Conservation (phyloP, 768 basidiomycete genomes). For the Cystofilobasidium macerans region DNA sequence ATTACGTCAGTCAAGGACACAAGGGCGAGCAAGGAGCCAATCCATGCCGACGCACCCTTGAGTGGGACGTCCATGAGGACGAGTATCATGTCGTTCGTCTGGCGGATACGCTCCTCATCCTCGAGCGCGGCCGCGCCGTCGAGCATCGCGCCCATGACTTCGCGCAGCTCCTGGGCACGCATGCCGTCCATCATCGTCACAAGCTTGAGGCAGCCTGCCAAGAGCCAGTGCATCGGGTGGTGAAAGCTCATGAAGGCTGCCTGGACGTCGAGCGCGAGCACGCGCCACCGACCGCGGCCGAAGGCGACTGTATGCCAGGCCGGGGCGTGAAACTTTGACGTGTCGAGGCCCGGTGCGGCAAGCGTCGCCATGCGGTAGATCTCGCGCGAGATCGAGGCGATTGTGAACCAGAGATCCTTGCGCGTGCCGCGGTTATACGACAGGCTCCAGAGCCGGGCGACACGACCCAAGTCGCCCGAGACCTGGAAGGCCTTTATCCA, state of each 20-base stretch:
- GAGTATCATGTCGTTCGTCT: slow-evolving; percentile 58
- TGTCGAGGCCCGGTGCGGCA: slow-evolving; percentile 28
- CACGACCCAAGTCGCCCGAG: slow-evolving; percentile 74
- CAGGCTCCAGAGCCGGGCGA: slow-evolving; percentile 80
- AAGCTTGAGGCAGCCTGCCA: slow-evolving; percentile 79
- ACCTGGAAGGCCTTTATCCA: slow-evolving; percentile 97
- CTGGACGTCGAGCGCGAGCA: slow-evolving; percentile 58
- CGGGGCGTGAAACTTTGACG: slow-evolving; percentile 52
- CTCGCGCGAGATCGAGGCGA: slow-evolving; percentile 27
- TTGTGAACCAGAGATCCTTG: slow-evolving; percentile 44
- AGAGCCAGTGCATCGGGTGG: slow-evolving; percentile 79
- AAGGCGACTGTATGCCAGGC: slow-evolving; percentile 58
- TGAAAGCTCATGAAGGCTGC: slow-evolving; percentile 69
- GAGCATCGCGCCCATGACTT: background rate
- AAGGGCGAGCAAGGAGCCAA: too few relatives aligned
- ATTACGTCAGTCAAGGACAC: slow-evolving; percentile 24
- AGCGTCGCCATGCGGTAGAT: slow-evolving; percentile 31
- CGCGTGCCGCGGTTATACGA: slow-evolving; percentile 54
- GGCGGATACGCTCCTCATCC: slow-evolving; percentile 48
- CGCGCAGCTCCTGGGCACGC: background rate
- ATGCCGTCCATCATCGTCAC: slow-evolving; percentile 29
- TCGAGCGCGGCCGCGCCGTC: slow-evolving; percentile 26
- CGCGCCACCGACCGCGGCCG: slow-evolving; percentile 48
- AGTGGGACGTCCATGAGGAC: slow-evolving; percentile 78
- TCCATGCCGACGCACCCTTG: slow-evolving; percentile 61